Conservation (phyloP, 331 rosid genomes). For the Stylosanthes scabra region DNA sequence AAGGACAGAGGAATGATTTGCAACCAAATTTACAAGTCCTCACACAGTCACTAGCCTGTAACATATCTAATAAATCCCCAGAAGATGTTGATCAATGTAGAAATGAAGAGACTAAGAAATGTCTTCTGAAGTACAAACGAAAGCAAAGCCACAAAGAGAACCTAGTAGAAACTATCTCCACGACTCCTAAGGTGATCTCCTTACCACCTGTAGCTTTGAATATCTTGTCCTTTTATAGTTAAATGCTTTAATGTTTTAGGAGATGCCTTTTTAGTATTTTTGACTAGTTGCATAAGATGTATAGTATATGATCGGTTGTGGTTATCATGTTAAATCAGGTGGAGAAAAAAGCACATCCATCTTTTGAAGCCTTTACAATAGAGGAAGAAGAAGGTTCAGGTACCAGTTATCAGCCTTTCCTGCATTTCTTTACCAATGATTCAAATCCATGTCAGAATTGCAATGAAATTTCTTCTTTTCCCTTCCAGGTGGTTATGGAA, state of each 20-base stretch:
- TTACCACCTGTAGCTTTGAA: constrained; percentile 10
- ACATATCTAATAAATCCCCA: constrained; percentile 36
- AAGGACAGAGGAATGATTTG: constrained; percentile 32
- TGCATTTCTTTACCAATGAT: not conserved
- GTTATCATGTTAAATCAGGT: constrained; percentile 48
- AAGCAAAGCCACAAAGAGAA: constrained; percentile 56
- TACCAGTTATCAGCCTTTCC: constrained; percentile 27
- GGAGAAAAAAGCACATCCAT: constrained; percentile 60
- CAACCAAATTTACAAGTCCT: constrained; percentile 35
- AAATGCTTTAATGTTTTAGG: not conserved
- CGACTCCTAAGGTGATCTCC: constrained; percentile 49
- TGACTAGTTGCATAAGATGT: not conserved
- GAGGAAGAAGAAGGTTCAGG: constrained; percentile 92
- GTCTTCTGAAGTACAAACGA: constrained; percentile 34
- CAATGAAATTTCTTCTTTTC: constrained; percentile 27
- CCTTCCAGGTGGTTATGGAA: constrained; percentile 76
- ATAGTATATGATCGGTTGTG: not conserved
- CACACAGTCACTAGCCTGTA: constrained; percentile 40
- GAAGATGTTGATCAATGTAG: constrained; percentile 36
- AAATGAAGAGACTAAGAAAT: constrained; percentile 45
- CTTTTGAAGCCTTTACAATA: constrained; percentile 54
- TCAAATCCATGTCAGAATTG: not conserved
- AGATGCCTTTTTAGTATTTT: not conserved
- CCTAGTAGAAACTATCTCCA: constrained; percentile 37
- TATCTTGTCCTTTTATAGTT: constrained; percentile 15